phyloP scores from a whole-genome alignment of 768 basidiomycete species.

The Podaxis pistillaris region DNA sequence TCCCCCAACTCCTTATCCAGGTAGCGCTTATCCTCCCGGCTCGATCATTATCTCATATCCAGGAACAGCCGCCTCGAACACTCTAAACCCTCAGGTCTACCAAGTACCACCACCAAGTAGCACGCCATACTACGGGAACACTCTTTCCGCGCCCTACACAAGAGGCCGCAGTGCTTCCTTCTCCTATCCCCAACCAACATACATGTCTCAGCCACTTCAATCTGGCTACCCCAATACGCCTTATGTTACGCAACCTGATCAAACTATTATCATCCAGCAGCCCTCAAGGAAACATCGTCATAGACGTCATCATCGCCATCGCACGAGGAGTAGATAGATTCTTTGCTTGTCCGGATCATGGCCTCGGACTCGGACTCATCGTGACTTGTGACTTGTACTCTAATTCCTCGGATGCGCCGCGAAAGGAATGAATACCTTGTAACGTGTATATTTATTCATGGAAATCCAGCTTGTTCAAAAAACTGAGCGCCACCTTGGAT shows the following conservation, averaged over 20 bases:
- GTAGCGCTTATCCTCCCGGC: not conserved
- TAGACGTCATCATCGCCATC: constrained; percentile 30
- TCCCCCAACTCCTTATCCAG: constrained; percentile 4
- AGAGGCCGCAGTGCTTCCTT: constrained; percentile 14
- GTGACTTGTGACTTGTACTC: not conserved
- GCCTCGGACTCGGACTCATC: not conserved
- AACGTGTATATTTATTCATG: too few species aligned
- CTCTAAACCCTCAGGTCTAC: not conserved
- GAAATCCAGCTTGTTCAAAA: not conserved
- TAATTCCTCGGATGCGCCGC: not conserved
- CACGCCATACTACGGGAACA: not conserved
- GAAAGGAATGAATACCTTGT: not conserved
- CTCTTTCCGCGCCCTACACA: not conserved
- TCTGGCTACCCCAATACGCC: constrained; percentile 8
- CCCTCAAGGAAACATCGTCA: constrained; percentile 23
- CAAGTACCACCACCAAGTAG: not conserved
- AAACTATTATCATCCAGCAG: constrained; percentile 22
- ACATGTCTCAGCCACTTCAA: constrained; percentile 2
- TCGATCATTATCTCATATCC: constrained; percentile 25
- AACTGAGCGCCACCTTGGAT: not conserved
- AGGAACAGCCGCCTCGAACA: constrained; percentile 20
- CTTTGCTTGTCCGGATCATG: too few species aligned
- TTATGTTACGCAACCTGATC: constrained; percentile 8
- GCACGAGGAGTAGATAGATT: constrained; percentile 14
- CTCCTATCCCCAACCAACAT: constrained; percentile 15